These are phyloP conservation scores for Punctularia strigosozonata DNA, from an alignment of 768 basidiomycete species.

Conservation along the genomic window DNA sequence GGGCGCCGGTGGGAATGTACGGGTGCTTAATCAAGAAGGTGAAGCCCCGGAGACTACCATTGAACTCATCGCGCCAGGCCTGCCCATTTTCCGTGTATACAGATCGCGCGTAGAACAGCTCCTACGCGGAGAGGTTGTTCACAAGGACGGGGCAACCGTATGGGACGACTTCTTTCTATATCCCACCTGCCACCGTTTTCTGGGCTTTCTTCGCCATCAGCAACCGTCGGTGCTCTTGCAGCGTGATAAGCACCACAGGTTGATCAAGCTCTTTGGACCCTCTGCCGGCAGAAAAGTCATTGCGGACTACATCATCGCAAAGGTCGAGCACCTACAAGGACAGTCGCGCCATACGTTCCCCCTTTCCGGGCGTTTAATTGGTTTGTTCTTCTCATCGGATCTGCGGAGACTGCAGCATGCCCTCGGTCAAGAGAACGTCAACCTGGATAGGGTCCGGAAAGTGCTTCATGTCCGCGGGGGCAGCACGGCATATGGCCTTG, in stretches of 20 bases:
- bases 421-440: slow-evolving; percentile 47
- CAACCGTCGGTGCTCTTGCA: slow-evolving; percentile 32
- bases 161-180: slow-evolving; percentile 59
- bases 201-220: slow-evolving; percentile 29
- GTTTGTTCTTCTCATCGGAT: slow-evolving; percentile 33
- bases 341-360: slow-evolving; percentile 32
- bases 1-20: no score
- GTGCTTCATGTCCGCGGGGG: slow-evolving; percentile 46
- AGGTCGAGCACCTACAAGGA: slow-evolving; percentile 31
- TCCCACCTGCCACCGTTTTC: slow-evolving; percentile 27
- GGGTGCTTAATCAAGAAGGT: no score
- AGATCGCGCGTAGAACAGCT: slow-evolving; percentile 54
- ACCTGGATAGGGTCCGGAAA: slow-evolving; percentile 31
- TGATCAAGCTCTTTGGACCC: slow-evolving; percentile 44
- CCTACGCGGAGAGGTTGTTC: slow-evolving; percentile 47
- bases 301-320: slow-evolving; percentile 33
- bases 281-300: slow-evolving; percentile 26
- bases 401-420: slow-evolving; percentile 32
- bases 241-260: slow-evolving; percentile 26
- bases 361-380: slow-evolving; percentile 33
- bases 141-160: slow-evolving; percentile 34
- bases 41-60: no score
- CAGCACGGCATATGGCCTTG: slow-evolving; percentile 28
- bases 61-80: slow-evolving; percentile 21
- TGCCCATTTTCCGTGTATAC: slow-evolving; percentile 37